phyloP scores from a whole-genome alignment of 441 rosid species.

The Isatis lusitanica region DNA sequence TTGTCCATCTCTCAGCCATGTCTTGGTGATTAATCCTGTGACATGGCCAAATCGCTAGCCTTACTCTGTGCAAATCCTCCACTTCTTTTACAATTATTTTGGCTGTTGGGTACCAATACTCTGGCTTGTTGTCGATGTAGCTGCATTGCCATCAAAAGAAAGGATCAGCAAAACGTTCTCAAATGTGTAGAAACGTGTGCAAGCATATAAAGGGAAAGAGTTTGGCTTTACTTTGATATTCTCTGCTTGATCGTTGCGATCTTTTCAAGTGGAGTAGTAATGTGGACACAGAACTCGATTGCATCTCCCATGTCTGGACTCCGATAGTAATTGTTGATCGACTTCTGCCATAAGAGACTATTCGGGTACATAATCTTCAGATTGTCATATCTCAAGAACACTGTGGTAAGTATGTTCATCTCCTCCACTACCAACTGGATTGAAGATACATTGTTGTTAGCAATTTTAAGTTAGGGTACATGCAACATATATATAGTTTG shows the following conservation, averaged over 20 bases:
- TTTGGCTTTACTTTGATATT: conserved; percentile 44
- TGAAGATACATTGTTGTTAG: background rate
- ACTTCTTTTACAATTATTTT: conserved; percentile 50
- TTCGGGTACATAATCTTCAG: conserved; percentile 60
- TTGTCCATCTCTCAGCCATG: conserved; percentile 55
- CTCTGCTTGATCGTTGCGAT: conserved; percentile 54
- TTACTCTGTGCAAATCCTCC: conserved; percentile 46
- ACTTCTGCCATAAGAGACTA: conserved; percentile 58
- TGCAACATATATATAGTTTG: background rate
- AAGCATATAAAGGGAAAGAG: background rate
- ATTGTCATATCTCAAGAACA: conserved; percentile 76
- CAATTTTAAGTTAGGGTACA: background rate
- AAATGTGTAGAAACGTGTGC: background rate
- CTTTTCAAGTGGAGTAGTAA: conserved; percentile 70
- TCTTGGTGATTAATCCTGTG: conserved; percentile 77
- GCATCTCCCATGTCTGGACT: conserved; percentile 89
- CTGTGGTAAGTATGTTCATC: conserved; percentile 81
- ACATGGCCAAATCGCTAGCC: conserved; percentile 54
- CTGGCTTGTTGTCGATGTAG: conserved; percentile 62
- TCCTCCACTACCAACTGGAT: conserved; percentile 79
- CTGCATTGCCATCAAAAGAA: conserved; percentile 33
- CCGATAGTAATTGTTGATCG: conserved; percentile 69
- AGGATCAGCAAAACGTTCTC: background rate
- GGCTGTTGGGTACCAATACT: conserved; percentile 69
- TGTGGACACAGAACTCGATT: conserved; percentile 62